phyloP scores from a whole-genome alignment of 2,329 filamentous ascomycete species.

The Colletotrichum liriopes region DNA sequence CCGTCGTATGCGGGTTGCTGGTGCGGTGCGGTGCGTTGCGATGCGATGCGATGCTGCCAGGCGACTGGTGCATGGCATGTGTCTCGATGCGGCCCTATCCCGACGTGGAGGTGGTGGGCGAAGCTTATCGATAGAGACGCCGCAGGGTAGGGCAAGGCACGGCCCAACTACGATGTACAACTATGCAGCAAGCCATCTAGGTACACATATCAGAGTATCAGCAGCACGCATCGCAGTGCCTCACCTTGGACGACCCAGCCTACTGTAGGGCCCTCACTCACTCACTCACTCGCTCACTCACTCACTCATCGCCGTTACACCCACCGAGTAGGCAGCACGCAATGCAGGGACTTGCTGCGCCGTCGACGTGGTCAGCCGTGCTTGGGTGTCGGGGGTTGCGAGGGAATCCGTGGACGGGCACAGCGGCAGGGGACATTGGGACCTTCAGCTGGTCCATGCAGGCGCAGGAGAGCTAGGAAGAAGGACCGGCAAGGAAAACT shows the following conservation, averaged over 20 bases:
- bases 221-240: not conserved
- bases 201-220: not conserved
- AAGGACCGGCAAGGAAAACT: slow-evolving; percentile 16
- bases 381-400: slow-evolving; percentile 26
- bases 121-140: slow-evolving; percentile 12
- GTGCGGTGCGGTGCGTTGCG: not conserved
- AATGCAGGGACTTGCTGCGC: slow-evolving; percentile 6
- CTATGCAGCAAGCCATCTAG: too few relatives aligned
- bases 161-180: not conserved
- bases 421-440: not conserved
- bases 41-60: not conserved
- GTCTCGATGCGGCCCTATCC: slow-evolving; percentile 18
- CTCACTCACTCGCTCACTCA: not conserved
- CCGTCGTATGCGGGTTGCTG: not conserved
- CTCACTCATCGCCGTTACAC: not conserved
- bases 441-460: slow-evolving; percentile 35
- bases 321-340: not conserved
- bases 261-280: not conserved
- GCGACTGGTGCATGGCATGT: not conserved
- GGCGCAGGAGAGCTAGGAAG: slow-evolving; percentile 3
- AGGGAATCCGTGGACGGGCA: slow-evolving; percentile 23
- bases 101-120: not conserved
- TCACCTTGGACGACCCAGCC: not conserved
- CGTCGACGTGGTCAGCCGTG: slow-evolving; percentile 27
- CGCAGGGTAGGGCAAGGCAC: not conserved